These are phyloP conservation scores for Penicillium sp. DNA, from an alignment of 2,329 filamentous ascomycete genomes.

Conservation along the genomic window DNA sequence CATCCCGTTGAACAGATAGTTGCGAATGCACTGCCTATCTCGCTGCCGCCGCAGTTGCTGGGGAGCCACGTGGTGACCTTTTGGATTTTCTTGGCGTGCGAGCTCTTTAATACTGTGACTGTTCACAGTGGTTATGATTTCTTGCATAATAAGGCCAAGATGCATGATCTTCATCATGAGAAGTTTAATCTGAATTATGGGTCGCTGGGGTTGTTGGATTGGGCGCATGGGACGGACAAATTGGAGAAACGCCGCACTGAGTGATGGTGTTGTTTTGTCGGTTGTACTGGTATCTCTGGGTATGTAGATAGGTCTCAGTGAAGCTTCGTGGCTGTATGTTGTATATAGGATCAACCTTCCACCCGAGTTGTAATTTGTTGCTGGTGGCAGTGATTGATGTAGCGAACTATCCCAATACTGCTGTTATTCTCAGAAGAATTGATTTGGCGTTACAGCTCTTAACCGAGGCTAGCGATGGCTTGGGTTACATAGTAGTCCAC, in stretches of 20 bases:
- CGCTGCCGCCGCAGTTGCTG: slow-evolving; percentile 50
- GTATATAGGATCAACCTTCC: neutral
- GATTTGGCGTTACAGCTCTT: too few relatives aligned
- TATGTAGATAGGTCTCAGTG: neutral
- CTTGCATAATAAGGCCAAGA: slow-evolving; percentile 44
- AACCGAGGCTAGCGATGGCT: too few relatives aligned
- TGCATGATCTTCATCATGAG: slow-evolving; percentile 60
- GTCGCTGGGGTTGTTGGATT: slow-evolving; percentile 54
- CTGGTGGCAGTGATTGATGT: too few relatives aligned
- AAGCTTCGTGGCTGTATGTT: neutral
- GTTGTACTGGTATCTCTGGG: neutral
- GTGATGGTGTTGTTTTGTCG: neutral
- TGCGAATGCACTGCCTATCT: slow-evolving; percentile 55
- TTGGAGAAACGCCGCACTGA: slow-evolving; percentile 18
- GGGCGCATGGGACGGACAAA: slow-evolving; percentile 53
- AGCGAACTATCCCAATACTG: too few relatives aligned
- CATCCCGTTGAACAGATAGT: slow-evolving; percentile 58
- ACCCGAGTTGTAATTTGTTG: too few relatives aligned
- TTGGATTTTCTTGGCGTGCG: slow-evolving; percentile 51
- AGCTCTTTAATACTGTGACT: slow-evolving; percentile 53
- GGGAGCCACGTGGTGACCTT: slow-evolving; percentile 53
- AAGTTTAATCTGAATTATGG: slow-evolving; percentile 57
- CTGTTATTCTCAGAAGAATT: too few relatives aligned
- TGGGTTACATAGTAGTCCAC: too few relatives aligned
- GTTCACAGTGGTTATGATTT: slow-evolving; percentile 62